A percentile compares a stretch with the other conserved stretches of the same genome.
Conservation (phyloP, 768 basidiomycete genomes). For the Pleurotus platypus region DNA sequence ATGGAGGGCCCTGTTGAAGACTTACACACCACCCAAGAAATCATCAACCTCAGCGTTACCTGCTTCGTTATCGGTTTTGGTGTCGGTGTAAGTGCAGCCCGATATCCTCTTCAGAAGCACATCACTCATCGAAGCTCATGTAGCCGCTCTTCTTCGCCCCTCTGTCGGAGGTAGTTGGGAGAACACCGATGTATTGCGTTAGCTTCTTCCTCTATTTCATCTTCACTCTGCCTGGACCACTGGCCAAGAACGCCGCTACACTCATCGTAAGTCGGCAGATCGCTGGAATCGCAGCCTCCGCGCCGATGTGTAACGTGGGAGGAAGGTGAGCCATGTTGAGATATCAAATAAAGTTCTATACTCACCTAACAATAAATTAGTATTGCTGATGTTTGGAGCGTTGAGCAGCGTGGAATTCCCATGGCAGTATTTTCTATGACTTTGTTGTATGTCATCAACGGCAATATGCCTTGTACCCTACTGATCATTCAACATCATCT, state of each 20-base stretch:
- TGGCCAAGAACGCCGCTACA: conserved; percentile 40
- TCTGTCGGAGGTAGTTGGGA: conserved; percentile 34
- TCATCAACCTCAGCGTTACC: conserved; percentile 38
- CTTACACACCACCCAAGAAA: conserved; percentile 28
- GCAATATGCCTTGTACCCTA: background rate
- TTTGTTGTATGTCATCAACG: conserved; percentile 31
- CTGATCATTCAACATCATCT: background rate
- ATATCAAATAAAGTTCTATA: background rate
- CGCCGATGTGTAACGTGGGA: conserved; percentile 43
- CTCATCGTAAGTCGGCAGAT: conserved; percentile 40
- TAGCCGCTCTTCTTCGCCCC: conserved; percentile 39
- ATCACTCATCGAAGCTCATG: conserved; percentile 9
- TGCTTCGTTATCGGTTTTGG: conserved; percentile 41
- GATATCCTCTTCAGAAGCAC: background rate
- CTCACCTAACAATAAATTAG: conserved; percentile 4
- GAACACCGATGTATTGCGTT: conserved; percentile 31
- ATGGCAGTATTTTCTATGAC: conserved; percentile 47
- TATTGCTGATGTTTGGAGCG: conserved; percentile 38
- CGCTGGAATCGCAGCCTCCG: conserved; percentile 40
- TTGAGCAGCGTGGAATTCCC: conserved; percentile 40
- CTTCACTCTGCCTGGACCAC: conserved; percentile 43
- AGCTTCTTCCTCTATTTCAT: conserved; percentile 39
- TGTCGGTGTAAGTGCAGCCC: conserved; percentile 20
- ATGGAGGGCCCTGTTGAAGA: conserved; percentile 28
- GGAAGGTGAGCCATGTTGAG: conserved; percentile 23